Conservation (phyloP, 78 protist genomes). For the Dictyostelium purpureum region DNA sequence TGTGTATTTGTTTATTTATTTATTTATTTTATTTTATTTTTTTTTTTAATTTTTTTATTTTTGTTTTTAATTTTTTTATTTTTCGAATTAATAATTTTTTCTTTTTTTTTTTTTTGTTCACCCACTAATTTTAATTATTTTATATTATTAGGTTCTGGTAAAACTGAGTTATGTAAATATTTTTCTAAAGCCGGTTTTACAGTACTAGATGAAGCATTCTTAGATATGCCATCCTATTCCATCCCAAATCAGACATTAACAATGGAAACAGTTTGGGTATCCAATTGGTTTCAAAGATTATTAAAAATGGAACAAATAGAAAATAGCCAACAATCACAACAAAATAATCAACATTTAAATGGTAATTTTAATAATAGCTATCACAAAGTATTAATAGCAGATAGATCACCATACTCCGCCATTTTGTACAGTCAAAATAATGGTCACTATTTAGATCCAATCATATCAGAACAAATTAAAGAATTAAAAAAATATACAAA, state of each 20-base stretch:
- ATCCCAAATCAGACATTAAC: conserved; percentile 67
- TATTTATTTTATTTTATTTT: neutral
- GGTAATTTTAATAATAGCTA: neutral
- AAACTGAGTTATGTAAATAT: conserved; percentile 69
- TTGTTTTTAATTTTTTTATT: neutral
- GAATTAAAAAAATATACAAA: conserved; percentile 47
- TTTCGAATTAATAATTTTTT: neutral
- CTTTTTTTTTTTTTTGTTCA: neutral
- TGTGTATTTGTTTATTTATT: neutral
- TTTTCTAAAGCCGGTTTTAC: conserved; percentile 23
- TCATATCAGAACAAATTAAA: conserved; percentile 52
- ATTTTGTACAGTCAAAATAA: conserved; percentile 40
- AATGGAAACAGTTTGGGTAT: conserved; percentile 78
- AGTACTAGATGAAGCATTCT: conserved; percentile 77
- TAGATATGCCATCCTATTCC: conserved; percentile 68
- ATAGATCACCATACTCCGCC: conserved; percentile 80
- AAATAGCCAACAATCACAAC: neutral
- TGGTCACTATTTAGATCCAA: conserved; percentile 61
- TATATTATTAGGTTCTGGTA: conserved; percentile 46
- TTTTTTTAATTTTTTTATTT: neutral
- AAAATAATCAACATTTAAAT: neutral
- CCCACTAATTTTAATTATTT: neutral
- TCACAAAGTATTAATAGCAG: conserved; percentile 50
- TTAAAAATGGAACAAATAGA: conserved; percentile 23
- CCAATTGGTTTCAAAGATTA: conserved; percentile 74